Percentiles rank a stretch among this genome's conserved stretches.
Evolutionary conservation across 306 rosid genomes (phyloP).

Genomic region (Dryas octopetala): DNA sequence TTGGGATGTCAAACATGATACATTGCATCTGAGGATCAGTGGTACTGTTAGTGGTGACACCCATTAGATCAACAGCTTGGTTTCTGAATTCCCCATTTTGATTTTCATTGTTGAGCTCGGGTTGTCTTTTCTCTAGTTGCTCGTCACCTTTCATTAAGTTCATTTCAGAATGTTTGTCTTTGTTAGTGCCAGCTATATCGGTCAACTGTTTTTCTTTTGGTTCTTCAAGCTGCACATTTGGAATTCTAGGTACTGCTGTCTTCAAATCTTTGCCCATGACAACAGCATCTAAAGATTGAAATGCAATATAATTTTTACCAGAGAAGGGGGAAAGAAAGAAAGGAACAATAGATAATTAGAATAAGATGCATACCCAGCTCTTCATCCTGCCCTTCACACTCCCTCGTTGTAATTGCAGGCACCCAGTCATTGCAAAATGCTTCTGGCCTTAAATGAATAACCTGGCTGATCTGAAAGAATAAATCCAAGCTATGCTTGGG

Average conservation of each 20-base stretch:
- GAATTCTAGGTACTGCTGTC: constrained; percentile 34
- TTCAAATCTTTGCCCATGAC: constrained; percentile 53
- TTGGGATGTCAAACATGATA: constrained; percentile 36
- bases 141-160: constrained; percentile 23
- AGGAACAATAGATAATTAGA: background rate
- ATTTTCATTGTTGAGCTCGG: constrained; percentile 33
- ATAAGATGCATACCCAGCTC: constrained; percentile 34
- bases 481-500: background rate
- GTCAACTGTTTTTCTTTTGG: constrained; percentile 14
- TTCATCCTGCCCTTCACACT: constrained; percentile 37
- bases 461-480: constrained; percentile 23
- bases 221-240: constrained; percentile 19
- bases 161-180: constrained; percentile 21
- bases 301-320: background rate
- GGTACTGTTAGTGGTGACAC: constrained; percentile 30
- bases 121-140: constrained; percentile 32
- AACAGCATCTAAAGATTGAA: constrained; percentile 34
- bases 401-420: constrained; percentile 36
- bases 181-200: background rate
- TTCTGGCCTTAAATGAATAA: constrained; percentile 39
- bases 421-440: constrained; percentile 34
- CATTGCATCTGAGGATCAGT: constrained; percentile 41
- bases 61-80: constrained; percentile 16
- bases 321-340: constrained; percentile 1
- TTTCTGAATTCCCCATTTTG: constrained; percentile 21